Conservation (phyloP, 2,329 filamentous ascomycete species). For the Aspergillus candidus region DNA sequence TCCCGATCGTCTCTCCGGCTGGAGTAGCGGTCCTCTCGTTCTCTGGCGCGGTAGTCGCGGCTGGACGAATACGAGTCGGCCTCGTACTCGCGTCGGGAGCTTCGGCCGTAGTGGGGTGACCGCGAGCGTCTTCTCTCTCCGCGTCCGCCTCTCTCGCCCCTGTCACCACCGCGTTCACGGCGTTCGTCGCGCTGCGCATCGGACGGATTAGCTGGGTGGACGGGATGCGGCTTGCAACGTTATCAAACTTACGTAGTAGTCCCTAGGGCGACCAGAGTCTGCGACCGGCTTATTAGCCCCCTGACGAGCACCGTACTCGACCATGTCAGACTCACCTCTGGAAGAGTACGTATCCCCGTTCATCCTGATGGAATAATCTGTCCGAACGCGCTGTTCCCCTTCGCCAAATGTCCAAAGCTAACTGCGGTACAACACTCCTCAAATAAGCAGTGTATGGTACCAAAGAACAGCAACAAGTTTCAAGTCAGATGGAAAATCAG, state of each 20-base stretch:
- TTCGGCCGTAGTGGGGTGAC: slow-evolving; percentile 69
- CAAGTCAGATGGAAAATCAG: slow-evolving; percentile 1
- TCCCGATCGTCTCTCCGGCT: slow-evolving; percentile 68
- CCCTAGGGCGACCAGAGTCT: slow-evolving; percentile 50
- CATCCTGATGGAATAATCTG: slow-evolving; percentile 48
- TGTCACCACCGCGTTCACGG: slow-evolving; percentile 39
- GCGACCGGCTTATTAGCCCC: slow-evolving; percentile 27
- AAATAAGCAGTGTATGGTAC: not conserved
- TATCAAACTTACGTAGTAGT: slow-evolving; percentile 45
- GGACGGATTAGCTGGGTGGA: not conserved
- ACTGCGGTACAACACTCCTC: not conserved
- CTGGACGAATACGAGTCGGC: slow-evolving; percentile 87
- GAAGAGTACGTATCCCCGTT: slow-evolving; percentile 80
- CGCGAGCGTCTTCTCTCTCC: slow-evolving; percentile 72
- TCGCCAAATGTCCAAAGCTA: not conserved
- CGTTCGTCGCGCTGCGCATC: slow-evolving; percentile 41
- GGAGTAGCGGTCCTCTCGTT: slow-evolving; percentile 86
- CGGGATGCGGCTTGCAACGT: not conserved
- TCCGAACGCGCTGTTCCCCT: too few relatives aligned
- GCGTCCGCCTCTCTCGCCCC: slow-evolving; percentile 38
- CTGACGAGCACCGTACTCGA: slow-evolving; percentile 22
- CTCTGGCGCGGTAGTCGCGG: slow-evolving; percentile 83
- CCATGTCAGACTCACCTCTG: slow-evolving; percentile 53
- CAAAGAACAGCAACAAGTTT: slow-evolving; percentile 2
- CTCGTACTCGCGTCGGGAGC: slow-evolving; percentile 65